These are phyloP conservation scores for Uronychia binucleata DNA, from an alignment of 73 alveolate genomes.

Conservation along the genomic window DNA sequence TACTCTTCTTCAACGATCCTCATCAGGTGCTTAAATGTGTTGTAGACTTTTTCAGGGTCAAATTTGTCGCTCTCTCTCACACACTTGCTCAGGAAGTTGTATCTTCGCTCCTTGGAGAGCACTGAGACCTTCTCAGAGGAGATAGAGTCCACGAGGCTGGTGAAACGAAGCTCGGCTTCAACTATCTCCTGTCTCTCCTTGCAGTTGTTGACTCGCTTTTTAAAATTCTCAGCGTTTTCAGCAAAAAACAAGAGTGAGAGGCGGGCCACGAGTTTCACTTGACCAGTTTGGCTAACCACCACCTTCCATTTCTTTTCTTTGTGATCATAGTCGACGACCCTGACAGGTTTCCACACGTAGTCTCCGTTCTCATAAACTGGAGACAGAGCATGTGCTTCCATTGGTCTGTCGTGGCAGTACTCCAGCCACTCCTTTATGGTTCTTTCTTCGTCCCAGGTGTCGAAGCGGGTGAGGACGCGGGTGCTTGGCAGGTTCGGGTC, in stretches of 20 bases:
- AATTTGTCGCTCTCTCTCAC: constrained; percentile 64
- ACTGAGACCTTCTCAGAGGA: constrained; percentile 86
- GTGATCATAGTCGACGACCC: constrained; percentile 80
- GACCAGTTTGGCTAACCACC: constrained; percentile 72
- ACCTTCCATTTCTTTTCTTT: constrained; percentile 85
- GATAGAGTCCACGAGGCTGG: constrained; percentile 84
- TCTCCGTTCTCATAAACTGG: constrained; percentile 90
- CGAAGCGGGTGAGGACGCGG: constrained; percentile 85
- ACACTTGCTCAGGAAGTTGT: constrained; percentile 55
- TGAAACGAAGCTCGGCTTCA: constrained; percentile 86
- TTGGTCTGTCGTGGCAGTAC: constrained; percentile 84
- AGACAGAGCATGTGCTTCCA: constrained; percentile 87
- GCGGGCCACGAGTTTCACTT: constrained; percentile 86
- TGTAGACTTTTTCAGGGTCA: constrained; percentile 63
- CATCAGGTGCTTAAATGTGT: constrained; percentile 74
- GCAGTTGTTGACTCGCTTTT: constrained; percentile 76
- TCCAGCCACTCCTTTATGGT: constrained; percentile 88
- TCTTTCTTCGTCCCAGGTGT: constrained; percentile 89
- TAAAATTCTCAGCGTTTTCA: constrained; percentile 79
- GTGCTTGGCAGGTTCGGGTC: constrained; percentile 62
- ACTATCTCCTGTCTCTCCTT: constrained; percentile 81
- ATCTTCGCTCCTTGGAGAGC: constrained; percentile 77
- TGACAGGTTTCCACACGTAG: constrained; percentile 92
- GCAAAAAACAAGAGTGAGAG: constrained; percentile 84
- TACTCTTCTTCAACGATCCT: constrained; percentile 84